Conservation (phyloP, 2,329 filamentous ascomycete species). For the Zymoseptoria passerinii region DNA sequence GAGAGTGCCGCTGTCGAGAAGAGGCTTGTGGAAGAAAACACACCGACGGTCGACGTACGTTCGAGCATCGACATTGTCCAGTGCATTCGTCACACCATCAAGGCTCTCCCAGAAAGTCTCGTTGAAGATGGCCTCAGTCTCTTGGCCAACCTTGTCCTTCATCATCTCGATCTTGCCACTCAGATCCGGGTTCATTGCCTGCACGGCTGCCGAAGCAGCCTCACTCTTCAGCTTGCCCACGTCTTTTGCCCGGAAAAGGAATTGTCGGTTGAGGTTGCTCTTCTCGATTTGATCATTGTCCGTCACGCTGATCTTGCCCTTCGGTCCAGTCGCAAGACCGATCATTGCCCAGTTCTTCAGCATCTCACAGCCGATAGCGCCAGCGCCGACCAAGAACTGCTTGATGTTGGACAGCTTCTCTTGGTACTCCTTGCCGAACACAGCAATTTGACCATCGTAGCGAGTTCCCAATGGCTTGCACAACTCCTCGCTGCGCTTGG, state of each 20-base stretch:
- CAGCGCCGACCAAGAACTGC: slow-evolving; percentile 90
- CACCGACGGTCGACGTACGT: slow-evolving; percentile 94
- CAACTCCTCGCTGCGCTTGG: slow-evolving; percentile 69
- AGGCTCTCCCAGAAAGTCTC: slow-evolving; percentile 82
- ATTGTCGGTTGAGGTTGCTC: slow-evolving; percentile 96
- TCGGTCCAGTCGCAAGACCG: slow-evolving; percentile 77
- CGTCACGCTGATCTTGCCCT: slow-evolving; percentile 84
- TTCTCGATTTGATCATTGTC: slow-evolving; percentile 99
- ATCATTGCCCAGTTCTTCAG: slow-evolving; percentile 99
- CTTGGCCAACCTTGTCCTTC: slow-evolving; percentile 80
- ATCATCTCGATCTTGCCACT: slow-evolving; percentile 75
- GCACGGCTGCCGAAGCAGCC: slow-evolving; percentile 78
- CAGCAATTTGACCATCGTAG: slow-evolving; percentile 95
- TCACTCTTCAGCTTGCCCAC: slow-evolving; percentile 97
- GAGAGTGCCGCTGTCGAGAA: slow-evolving; percentile 94
- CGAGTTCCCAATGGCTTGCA: slow-evolving; percentile 79
- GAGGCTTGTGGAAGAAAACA: slow-evolving; percentile 95
- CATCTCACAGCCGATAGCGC: slow-evolving; percentile 98
- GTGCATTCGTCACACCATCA: slow-evolving; percentile 89
- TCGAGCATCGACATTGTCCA: slow-evolving; percentile 95
- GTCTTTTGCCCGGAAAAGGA: slow-evolving; percentile 87
- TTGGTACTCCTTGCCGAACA: slow-evolving; percentile 89
- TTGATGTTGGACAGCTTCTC: slow-evolving; percentile 85
- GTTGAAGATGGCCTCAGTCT: slow-evolving; percentile 91
- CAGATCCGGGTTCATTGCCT: slow-evolving; percentile 91